Base-by-base conservation (phyloP, 306 rosid species). In the Ceratonia siliqua region DNA sequence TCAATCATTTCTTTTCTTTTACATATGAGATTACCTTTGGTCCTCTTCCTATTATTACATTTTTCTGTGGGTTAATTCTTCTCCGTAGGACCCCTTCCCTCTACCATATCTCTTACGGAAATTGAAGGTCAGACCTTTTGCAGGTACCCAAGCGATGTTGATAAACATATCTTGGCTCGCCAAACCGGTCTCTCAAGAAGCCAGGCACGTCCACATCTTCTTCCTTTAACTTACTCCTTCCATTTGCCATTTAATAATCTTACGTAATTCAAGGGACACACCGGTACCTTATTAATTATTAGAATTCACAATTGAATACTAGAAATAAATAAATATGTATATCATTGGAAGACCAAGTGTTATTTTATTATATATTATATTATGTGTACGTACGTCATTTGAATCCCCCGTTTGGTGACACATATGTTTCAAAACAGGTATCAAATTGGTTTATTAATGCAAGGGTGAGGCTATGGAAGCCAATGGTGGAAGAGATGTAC, bases 151-250 rank as follows among this genome's bases (percentile, higher is more conserved):
- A 94, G 94, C 72, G 97, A 94, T 79, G 96, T 91, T 38, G 98
- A 94, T 87, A 94, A 94, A 83, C 97, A 89, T 71, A 89, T 91
- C 66, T 78, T 94, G 72, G 94, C 98, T 56, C 96, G 98, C 86
- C 98, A 94, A 91, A 91, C 98, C 18, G 97, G 97, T 62, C 98
- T 94, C 79, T 91, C 98, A n/a, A 89, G 96, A 88, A 88, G 98
- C 88, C 98, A 94, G 96, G 98, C 85, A 89, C 77, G 89, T 86
- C 76, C 61, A 82, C 75, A 4, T 80, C 72, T 36, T 80, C 72
- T 36, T 65, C 58, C 30, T 53, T 54, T 7, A 9, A 48, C 62
- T 30, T 4, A 20, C n/a, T 48, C 42, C 42, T 35, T 54, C 7
- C 15, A 25, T 52, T 64, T 72, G 28, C 27, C 30, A 12, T 3